phyloP scores from a whole-genome alignment of 129 eudicot genomes.

The Flaveria robusta region DNA sequence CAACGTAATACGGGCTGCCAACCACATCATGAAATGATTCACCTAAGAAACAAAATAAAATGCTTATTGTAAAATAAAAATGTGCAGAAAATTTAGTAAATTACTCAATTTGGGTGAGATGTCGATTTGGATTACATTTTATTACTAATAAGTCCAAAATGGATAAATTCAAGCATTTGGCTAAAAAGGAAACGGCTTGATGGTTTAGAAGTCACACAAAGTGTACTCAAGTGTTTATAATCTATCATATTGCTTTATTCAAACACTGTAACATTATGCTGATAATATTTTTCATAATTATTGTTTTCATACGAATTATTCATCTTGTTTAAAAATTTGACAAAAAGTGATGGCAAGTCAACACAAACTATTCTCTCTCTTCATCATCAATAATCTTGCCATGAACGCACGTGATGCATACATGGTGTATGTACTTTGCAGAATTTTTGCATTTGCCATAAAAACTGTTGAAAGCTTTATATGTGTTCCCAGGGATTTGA shows the following conservation, averaged over 20 bases:
- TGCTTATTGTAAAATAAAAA: not conserved
- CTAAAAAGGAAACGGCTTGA: not conserved
- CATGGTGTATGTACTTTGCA: not conserved
- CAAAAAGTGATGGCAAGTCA: too few relatives aligned
- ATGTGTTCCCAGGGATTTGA: not conserved
- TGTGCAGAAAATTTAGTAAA: constrained; percentile 6
- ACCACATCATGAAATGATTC: constrained; percentile 74
- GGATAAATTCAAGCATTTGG: not conserved
- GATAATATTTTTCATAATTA: not conserved
- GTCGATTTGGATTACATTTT: not conserved
- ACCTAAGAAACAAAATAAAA: constrained; percentile 45
- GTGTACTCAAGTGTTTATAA: not conserved
- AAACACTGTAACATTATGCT: not conserved
- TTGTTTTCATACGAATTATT: not conserved
- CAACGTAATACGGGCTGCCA: constrained; percentile 96
- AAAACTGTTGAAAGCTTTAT: not conserved
- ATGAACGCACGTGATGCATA: not conserved
- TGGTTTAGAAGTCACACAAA: not conserved
- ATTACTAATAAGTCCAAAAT: not conserved
- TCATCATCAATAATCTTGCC: not conserved
- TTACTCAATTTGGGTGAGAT: not conserved
- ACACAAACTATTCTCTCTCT: not conserved
- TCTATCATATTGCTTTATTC: not conserved
- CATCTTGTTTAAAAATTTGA: too few relatives aligned
- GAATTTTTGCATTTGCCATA: not conserved